These are phyloP conservation scores for Melocanna baccifera DNA, from an alignment of 176 grass and related monocot species.

Conservation along the genomic window DNA sequence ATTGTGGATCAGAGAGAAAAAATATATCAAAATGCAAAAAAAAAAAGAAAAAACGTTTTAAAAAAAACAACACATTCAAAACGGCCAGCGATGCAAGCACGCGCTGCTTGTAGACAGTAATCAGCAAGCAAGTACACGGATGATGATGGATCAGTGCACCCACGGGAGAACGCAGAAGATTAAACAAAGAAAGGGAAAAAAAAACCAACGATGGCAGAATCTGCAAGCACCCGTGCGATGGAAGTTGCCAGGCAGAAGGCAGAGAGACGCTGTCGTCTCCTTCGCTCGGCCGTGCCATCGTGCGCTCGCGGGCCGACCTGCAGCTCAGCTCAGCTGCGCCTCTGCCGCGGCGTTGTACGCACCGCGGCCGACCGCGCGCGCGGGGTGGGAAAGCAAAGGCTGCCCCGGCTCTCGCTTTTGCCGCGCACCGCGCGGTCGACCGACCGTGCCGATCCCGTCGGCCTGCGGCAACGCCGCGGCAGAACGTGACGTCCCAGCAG, in stretches of 20 bases:
- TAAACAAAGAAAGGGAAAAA: neutral
- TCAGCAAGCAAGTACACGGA: neutral
- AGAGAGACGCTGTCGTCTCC: neutral
- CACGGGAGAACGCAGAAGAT: neutral
- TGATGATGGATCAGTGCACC: neutral
- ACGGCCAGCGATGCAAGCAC: neutral
- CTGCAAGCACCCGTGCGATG: neutral
- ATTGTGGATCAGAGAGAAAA: no score
- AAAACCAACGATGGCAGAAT: no score
- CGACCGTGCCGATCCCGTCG: neutral
- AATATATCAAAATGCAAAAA: no score
- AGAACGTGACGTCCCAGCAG: conserved; percentile 42
- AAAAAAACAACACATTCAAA: no score
- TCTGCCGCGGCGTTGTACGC: conserved; percentile 29
- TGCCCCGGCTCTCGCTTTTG: neutral
- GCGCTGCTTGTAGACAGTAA: neutral
- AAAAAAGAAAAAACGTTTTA: no score
- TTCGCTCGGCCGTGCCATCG: neutral
- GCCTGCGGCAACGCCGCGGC: conserved; percentile 16
- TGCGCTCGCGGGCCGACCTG: neutral
- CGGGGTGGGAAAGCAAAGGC: conserved; percentile 17
- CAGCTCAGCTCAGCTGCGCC: neutral
- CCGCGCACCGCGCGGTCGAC: neutral
- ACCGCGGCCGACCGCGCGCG: conserved; percentile 39
- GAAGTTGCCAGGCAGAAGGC: conserved; percentile 29